Conservation (phyloP, 139 green algal species). For the Chlamydomonas asymmetrica region DNA sequence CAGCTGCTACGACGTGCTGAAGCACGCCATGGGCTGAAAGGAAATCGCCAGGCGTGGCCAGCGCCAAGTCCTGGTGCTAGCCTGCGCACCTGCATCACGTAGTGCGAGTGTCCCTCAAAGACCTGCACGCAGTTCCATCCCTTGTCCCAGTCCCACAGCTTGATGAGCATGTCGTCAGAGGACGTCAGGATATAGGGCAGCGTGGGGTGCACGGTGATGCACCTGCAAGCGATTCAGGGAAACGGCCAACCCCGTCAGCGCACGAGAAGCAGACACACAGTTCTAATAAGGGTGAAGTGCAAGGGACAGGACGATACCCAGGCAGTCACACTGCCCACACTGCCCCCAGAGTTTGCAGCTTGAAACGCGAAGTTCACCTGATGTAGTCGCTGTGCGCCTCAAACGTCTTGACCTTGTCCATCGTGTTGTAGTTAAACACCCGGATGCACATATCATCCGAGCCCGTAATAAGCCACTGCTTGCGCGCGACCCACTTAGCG, state of each 20-base stretch:
- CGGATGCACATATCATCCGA: constrained; percentile 97
- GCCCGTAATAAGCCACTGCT: constrained; percentile 96
- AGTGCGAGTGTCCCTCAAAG: constrained; percentile 99
- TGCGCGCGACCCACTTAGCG: constrained; percentile 96
- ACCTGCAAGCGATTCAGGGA: no score
- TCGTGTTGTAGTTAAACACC: constrained; percentile 99
- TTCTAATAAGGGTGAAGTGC: neutral
- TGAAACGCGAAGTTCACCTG: constrained; percentile 51
- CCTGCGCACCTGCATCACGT: constrained; percentile 96
- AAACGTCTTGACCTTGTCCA: constrained; percentile 96
- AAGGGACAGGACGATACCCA: no score
- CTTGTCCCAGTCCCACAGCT: constrained; percentile 99
- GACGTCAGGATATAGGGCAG: constrained; percentile 92
- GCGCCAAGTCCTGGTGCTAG: no score
- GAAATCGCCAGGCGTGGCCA: no score
- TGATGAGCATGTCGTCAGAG: constrained; percentile 99
- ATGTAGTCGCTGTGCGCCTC: constrained; percentile 99
- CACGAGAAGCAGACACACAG: neutral
- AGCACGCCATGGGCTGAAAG: neutral
- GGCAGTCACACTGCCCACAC: neutral
- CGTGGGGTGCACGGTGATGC: constrained; percentile 91
- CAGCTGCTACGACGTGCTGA: constrained; percentile 1
- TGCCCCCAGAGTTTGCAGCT: neutral
- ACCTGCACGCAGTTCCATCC: constrained; percentile 90
- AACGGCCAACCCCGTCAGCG: no score